Evolutionary conservation across 2,329 filamentous ascomycete genomes (phyloP).

Genomic region (Pestalotiopsis sp.): DNA sequence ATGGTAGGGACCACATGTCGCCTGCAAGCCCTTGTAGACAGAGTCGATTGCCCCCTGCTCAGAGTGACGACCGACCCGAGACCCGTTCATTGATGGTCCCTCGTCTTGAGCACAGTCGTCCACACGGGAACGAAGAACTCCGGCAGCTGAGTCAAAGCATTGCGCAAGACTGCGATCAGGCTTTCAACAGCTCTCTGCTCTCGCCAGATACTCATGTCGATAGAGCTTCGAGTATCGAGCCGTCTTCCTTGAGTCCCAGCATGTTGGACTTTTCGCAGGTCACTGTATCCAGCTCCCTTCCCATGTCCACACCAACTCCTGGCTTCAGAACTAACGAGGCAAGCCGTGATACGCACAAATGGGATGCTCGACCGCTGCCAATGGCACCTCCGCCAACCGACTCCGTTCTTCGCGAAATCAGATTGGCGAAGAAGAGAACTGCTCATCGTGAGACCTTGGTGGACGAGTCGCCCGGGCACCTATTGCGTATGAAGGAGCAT

Average conservation of each 20-base stretch:
- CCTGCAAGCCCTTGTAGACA: constrained; percentile 22
- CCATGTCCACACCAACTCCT: constrained; percentile 1
- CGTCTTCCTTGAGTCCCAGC: constrained; percentile 11
- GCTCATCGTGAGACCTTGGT: constrained; percentile 9
- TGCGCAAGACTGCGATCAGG: constrained; percentile 87
- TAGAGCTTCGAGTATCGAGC: constrained; percentile 13
- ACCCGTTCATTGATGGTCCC: constrained; percentile 25
- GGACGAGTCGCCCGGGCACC: constrained; percentile 15
- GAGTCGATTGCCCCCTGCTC: constrained; percentile 12
- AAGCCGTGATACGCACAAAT: constrained; percentile 25
- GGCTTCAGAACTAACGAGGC: neutral
- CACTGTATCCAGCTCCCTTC: neutral
- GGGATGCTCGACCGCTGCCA: constrained; percentile 52
- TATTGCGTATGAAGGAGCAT: constrained; percentile 17
- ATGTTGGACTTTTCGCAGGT: neutral
- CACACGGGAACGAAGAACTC: constrained; percentile 68
- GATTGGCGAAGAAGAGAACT: constrained; percentile 20
- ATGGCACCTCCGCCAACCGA: constrained; percentile 42
- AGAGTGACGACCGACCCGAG: constrained; percentile 14
- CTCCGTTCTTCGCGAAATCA: constrained; percentile 24
- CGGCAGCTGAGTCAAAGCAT: constrained; percentile 82
- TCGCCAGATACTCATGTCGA: constrained; percentile 17
- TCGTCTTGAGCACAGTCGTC: constrained; percentile 15
- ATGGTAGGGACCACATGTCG: constrained; percentile 22
- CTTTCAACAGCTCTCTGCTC: constrained; percentile 71